A percentile compares a stretch with the other conserved stretches of the same genome.
These are phyloP conservation scores for Aspergillus sp. DNA, from an alignment of 2,329 filamentous ascomycete species.

Conservation along the genomic window DNA sequence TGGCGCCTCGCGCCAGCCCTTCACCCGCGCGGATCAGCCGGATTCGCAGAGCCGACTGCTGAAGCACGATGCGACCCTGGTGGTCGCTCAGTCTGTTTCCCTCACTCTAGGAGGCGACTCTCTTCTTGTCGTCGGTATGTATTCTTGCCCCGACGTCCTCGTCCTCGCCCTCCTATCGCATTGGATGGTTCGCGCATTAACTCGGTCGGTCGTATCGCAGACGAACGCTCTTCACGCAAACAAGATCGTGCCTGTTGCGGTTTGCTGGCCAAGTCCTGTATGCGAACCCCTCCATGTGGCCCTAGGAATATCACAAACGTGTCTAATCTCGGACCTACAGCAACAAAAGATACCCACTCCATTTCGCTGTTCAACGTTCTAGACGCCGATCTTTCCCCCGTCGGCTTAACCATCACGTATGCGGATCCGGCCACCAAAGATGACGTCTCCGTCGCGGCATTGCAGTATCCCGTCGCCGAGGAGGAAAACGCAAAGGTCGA, in stretches of 20 bases:
- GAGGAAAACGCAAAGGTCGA: conserved; percentile 49
- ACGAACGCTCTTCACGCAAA: conserved; percentile 53
- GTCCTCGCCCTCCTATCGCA: not conserved
- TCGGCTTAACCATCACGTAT: conserved; percentile 68
- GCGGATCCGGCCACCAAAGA: conserved; percentile 60
- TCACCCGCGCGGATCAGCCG: conserved; percentile 26
- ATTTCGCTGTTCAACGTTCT: conserved; percentile 82
- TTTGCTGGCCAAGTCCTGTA: conserved; percentile 50
- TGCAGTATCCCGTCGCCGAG: conserved; percentile 61
- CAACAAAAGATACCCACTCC: conserved; percentile 50
- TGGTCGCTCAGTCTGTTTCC: conserved; percentile 57
- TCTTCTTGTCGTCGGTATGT: conserved; percentile 57
- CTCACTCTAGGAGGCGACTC: conserved; percentile 61
- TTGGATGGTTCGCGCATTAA: not conserved
- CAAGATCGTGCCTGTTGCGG: conserved; percentile 56
- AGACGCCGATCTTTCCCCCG: conserved; percentile 67
- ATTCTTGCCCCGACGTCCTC: not conserved
- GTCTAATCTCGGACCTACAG: conserved; percentile 22
- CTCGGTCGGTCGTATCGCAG: conserved; percentile 29
- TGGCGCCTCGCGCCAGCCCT: conserved; percentile 20
- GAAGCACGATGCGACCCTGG: conserved; percentile 46
- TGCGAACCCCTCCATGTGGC: conserved; percentile 7
- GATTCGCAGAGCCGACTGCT: conserved; percentile 29
- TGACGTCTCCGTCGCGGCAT: conserved; percentile 57
- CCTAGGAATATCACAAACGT: not conserved